Conservation (phyloP, 441 rosid genomes). For the Populus trichocarpa region DNA sequence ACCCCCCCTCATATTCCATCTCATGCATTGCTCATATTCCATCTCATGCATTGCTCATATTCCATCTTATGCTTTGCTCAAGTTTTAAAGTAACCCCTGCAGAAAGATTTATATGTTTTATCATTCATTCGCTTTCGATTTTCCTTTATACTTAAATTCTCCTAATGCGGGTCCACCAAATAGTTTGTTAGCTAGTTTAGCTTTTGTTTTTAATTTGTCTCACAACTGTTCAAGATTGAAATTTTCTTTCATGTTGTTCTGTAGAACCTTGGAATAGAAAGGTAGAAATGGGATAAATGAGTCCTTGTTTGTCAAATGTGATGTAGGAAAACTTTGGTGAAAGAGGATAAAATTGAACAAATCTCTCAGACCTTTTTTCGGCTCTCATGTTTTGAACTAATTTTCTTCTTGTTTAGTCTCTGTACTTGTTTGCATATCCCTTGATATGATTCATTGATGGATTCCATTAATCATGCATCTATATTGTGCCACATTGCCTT, state of each 20-base stretch:
- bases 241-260: neutral
- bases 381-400: neutral
- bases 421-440: neutral
- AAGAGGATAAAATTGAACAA: neutral
- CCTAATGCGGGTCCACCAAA: neutral
- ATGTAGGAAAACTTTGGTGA: neutral
- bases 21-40: neutral
- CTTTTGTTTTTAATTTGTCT: neutral
- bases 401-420: neutral
- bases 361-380: neutral
- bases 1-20: neutral
- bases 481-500: conserved; percentile 9
- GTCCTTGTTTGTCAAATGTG: neutral
- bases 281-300: neutral
- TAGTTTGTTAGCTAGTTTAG: neutral
- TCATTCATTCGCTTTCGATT: neutral
- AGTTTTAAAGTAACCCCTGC: neutral
- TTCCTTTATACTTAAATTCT: neutral
- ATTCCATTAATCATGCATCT: neutral
- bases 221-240: neutral
- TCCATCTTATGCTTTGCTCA: neutral
- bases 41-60: neutral
- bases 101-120: neutral
- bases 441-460: conserved; percentile 9
- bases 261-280: neutral